These are phyloP conservation scores for Pseudoneurospora amorphoporcata DNA, from an alignment of 495 filamentous ascomycete genomes.

Conservation along the genomic window DNA sequence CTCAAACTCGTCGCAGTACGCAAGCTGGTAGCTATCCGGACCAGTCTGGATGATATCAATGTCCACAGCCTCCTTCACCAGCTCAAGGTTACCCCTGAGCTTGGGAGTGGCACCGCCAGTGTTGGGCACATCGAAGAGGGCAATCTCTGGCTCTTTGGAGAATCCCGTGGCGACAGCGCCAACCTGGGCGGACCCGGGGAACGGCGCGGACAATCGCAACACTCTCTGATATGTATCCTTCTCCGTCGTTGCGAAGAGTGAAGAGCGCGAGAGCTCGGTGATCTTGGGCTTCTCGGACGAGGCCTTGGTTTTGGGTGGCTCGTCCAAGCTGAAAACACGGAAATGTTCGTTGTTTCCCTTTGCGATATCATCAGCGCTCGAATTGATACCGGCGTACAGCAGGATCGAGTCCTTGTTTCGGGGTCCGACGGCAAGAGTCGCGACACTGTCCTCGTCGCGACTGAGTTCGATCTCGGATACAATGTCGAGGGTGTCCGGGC, in stretches of 20 bases:
- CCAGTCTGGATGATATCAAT: slow-evolving; percentile 59
- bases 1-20: slow-evolving; percentile 72
- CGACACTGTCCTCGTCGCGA: slow-evolving; percentile 85
- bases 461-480: slow-evolving; percentile 71
- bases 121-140: slow-evolving; percentile 60
- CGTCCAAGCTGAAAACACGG: slow-evolving; percentile 59
- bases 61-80: slow-evolving; percentile 68
- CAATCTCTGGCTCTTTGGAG: slow-evolving; percentile 61
- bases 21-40: slow-evolving; percentile 53
- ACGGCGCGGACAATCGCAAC: slow-evolving; percentile 56
- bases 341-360: slow-evolving; percentile 83
- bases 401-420: slow-evolving; percentile 44
- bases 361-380: slow-evolving; percentile 54
- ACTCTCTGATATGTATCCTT: slow-evolving; percentile 62
- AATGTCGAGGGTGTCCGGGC: slow-evolving; percentile 47
- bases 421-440: slow-evolving; percentile 59
- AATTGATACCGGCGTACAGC: slow-evolving; percentile 81
- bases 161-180: slow-evolving; percentile 68
- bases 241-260: slow-evolving; percentile 50
- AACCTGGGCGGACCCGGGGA: slow-evolving; percentile 45
- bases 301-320: slow-evolving; percentile 32
- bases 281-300: slow-evolving; percentile 34
- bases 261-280: slow-evolving; percentile 44
- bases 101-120: slow-evolving; percentile 45
- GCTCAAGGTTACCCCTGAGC: slow-evolving; percentile 55